phyloP scores from a whole-genome alignment of 495 filamentous ascomycete species.

The Lophiostoma macrostomum region DNA sequence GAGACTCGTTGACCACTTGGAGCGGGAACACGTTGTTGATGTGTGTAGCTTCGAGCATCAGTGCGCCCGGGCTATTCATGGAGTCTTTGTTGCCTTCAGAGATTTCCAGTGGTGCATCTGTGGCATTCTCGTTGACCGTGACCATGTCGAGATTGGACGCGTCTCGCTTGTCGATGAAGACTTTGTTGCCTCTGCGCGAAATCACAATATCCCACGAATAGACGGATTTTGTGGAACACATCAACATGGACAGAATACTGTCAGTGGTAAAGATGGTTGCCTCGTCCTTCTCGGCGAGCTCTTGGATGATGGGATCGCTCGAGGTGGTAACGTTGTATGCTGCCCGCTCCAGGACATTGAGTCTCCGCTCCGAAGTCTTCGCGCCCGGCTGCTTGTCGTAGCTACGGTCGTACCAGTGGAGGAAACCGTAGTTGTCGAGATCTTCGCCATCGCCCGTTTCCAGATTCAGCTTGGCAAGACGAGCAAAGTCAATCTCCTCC shows the following conservation, averaged over 20 bases:
- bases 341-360: slow-evolving; percentile 83
- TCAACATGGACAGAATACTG: slow-evolving; percentile 96
- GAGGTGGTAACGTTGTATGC: slow-evolving; percentile 98
- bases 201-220: slow-evolving; percentile 99
- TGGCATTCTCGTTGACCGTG: slow-evolving; percentile 98
- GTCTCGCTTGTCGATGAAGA: slow-evolving; percentile 98
- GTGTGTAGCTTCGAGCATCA: slow-evolving; percentile 95
- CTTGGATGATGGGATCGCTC: slow-evolving; percentile 93
- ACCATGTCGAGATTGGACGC: slow-evolving; percentile 92
- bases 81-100: slow-evolving; percentile 90
- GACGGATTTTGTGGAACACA: slow-evolving; percentile 92
- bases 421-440: slow-evolving; percentile 89
- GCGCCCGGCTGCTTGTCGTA: slow-evolving; percentile 85
- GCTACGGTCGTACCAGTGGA: slow-evolving; percentile 92
- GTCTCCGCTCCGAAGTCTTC: slow-evolving; percentile 79
- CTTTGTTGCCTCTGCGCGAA: slow-evolving; percentile 82
- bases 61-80: slow-evolving; percentile 85
- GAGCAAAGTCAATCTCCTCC: slow-evolving; percentile 97
- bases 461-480: slow-evolving; percentile 89
- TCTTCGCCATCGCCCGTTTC: slow-evolving; percentile 94
- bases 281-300: slow-evolving; percentile 92
- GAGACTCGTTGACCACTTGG: slow-evolving; percentile 83
- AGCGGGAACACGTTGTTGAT: slow-evolving; percentile 99
- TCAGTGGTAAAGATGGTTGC: slow-evolving; percentile 96
- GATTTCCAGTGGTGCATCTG: slow-evolving; percentile 86